phyloP scores from a whole-genome alignment of 345 rosid genomes.

The Brassica juncea region DNA sequence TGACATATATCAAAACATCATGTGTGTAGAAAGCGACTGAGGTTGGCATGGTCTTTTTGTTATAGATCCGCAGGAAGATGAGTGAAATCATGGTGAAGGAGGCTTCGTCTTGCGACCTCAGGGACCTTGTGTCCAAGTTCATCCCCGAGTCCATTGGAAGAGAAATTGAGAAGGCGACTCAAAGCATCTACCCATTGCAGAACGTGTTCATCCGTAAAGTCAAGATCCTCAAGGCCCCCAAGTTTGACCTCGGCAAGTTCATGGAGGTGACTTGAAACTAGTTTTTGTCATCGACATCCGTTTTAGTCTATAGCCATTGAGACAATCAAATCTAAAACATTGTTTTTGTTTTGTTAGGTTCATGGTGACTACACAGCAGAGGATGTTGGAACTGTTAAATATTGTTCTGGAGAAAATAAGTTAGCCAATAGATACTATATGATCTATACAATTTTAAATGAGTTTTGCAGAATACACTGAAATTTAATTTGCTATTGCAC shows the following conservation, averaged over 20 bases:
- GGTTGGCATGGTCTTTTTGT: neutral
- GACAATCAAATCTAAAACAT: neutral
- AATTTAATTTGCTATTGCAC: neutral
- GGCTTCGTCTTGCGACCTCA: conserved; percentile 85
- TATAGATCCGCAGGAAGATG: conserved; percentile 90
- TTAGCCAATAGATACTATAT: neutral
- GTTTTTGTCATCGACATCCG: neutral
- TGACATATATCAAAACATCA: neutral
- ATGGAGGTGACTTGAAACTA: conserved; percentile 57
- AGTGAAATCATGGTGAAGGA: conserved; percentile 77
- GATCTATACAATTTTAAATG: neutral
- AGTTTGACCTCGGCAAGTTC: conserved; percentile 92
- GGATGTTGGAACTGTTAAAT: neutral
- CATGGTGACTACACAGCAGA: conserved; percentile 41
- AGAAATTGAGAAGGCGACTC: conserved; percentile 85
- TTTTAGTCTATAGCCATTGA: neutral
- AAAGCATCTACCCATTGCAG: conserved; percentile 75
- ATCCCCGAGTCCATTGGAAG: conserved; percentile 84
- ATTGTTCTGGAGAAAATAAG: neutral
- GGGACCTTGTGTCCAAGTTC: conserved; percentile 73
- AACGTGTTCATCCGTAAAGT: conserved; percentile 87
- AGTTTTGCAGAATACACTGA: neutral
- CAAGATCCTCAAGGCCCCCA: conserved; percentile 90
- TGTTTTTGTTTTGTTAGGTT: conserved; percentile 11
- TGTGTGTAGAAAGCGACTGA: neutral